These are phyloP conservation scores for Mycosarcoma mackinlayi DNA, from an alignment of 1,284 basidiomycete genomes.

Conservation along the genomic window DNA sequence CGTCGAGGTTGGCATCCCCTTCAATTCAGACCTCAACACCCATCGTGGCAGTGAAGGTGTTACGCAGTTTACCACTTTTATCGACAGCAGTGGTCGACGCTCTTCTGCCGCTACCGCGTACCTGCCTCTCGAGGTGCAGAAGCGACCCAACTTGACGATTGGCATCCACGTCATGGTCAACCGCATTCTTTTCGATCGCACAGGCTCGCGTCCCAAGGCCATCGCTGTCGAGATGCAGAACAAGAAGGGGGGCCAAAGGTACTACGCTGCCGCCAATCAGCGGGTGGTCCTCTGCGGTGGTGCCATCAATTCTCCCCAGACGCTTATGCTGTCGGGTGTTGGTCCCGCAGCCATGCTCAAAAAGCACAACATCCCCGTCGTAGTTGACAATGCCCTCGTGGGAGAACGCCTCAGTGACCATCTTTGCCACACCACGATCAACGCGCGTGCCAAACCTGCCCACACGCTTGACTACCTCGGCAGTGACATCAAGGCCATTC, in stretches of 20 bases:
- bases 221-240: conserved; percentile 55
- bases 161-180: conserved; percentile 52
- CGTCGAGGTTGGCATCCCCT: conserved; percentile 50
- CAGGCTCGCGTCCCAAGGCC: conserved; percentile 42
- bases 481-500: conserved; percentile 34
- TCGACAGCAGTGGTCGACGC: conserved; percentile 48
- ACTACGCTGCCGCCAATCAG: conserved; percentile 41
- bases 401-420: conserved; percentile 62
- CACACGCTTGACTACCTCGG: conserved; percentile 48
- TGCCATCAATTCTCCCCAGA: conserved; percentile 71
- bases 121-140: conserved; percentile 45
- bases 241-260: conserved; percentile 36
- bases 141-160: conserved; percentile 54
- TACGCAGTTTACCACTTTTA: conserved; percentile 56
- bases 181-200: conserved; percentile 51
- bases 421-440: conserved; percentile 45
- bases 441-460: conserved; percentile 28
- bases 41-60: conserved; percentile 44
- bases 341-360: conserved; percentile 68
- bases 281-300: conserved; percentile 72
- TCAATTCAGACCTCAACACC: conserved; percentile 53
- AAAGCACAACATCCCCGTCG: conserved; percentile 45
- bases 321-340: conserved; percentile 78
- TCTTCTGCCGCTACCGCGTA: conserved; percentile 59
- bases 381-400: conserved; percentile 46